phyloP scores from a whole-genome alignment of 73 alveolate genomes.

The Symbiodinium pilosum region DNA sequence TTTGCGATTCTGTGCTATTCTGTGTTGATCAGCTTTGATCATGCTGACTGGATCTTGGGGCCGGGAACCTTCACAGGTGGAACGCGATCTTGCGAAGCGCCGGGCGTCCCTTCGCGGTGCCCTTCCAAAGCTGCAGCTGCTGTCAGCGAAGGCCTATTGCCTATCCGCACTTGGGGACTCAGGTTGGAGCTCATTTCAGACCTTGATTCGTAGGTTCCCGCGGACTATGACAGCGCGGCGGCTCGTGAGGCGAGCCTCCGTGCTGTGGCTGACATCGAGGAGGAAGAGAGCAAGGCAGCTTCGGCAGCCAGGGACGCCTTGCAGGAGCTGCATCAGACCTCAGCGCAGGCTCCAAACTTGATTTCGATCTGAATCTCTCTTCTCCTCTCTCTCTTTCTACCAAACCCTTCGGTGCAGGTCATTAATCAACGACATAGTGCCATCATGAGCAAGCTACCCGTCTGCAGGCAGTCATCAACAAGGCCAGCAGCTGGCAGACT shows the following conservation, averaged over 20 bases:
- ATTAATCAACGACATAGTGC: background rate
- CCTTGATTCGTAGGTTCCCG: background rate
- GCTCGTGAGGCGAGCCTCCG: slow-evolving; percentile 1
- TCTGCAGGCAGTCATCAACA: background rate
- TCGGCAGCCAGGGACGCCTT: background rate
- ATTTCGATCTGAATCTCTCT: too few relatives aligned
- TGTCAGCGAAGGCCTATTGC: background rate
- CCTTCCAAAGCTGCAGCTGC: too few relatives aligned
- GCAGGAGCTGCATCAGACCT: background rate
- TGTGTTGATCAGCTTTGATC: too few relatives aligned
- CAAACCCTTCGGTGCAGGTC: too few relatives aligned
- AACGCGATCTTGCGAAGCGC: too few relatives aligned
- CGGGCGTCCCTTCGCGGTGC: background rate
- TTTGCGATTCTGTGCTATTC: too few relatives aligned
- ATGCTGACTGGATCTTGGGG: too few relatives aligned
- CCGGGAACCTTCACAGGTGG: too few relatives aligned
- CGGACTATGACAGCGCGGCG: background rate
- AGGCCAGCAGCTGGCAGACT: background rate
- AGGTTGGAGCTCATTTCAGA: too few relatives aligned
- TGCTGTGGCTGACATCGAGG: background rate
- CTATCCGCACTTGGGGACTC: too few relatives aligned
- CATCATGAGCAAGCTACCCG: background rate
- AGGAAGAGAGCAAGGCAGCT: background rate
- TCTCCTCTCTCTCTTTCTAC: too few relatives aligned
- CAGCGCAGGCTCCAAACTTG: background rate